Evolutionary conservation across 805 yeast genomes (phyloP).

Genomic region (Barnettozyma vustinii): DNA sequence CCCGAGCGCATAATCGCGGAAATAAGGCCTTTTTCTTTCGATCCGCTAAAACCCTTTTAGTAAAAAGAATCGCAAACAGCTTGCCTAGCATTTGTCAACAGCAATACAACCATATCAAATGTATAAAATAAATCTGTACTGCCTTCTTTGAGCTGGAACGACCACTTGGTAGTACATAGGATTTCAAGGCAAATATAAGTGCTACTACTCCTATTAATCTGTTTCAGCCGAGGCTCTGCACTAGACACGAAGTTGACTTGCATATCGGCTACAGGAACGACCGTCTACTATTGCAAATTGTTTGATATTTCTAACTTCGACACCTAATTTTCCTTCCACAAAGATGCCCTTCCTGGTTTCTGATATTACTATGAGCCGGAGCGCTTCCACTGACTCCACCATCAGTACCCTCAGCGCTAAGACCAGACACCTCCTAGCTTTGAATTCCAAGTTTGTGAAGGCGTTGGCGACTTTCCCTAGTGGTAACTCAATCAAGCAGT

Average conservation of each 20-base stretch:
- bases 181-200: no score
- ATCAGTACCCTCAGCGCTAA: neutral
- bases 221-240: neutral
- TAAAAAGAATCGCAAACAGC: neutral
- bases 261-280: neutral
- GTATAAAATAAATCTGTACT: no score
- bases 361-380: neutral
- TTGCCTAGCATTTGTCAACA: neutral
- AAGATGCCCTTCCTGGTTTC: slow-evolving; percentile 4
- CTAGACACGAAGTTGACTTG: neutral
- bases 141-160: no score
- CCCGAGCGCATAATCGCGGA: neutral
- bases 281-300: neutral
- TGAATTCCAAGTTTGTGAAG: slow-evolving; percentile 1
- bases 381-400: neutral
- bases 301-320: neutral
- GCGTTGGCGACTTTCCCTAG: neutral
- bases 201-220: neutral
- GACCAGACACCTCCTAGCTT: neutral
- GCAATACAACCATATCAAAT: neutral
- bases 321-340: neutral
- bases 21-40: neutral
- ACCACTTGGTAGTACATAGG: no score
- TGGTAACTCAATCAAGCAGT: neutral
- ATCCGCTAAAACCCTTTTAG: neutral